A percentile compares a stretch with the other conserved stretches of the same genome.
Conservation (phyloP, 2,329 filamentous ascomycete genomes). For the Pleoardoris graminearum region DNA sequence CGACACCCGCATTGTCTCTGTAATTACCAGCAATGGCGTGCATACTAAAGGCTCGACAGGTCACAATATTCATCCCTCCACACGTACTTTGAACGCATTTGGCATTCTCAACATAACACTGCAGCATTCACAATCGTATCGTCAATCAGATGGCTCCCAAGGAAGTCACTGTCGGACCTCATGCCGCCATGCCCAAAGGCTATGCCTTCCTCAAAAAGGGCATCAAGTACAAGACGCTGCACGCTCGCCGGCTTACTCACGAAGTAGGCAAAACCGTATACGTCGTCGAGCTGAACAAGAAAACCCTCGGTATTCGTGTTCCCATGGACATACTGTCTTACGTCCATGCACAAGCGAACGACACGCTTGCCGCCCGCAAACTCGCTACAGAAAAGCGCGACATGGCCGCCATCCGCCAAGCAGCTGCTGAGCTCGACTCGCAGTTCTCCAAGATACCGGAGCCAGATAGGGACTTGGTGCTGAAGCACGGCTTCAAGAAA, state of each 20-base stretch:
- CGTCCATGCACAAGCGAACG: slow-evolving; percentile 45
- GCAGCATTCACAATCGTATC: background rate
- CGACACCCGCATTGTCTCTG: background rate
- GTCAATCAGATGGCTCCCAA: slow-evolving; percentile 11
- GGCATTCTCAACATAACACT: background rate
- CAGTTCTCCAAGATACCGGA: slow-evolving; percentile 51
- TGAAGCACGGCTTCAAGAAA: slow-evolving; percentile 52
- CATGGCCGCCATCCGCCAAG: slow-evolving; percentile 22
- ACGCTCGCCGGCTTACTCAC: slow-evolving; percentile 38
- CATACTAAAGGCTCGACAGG: background rate
- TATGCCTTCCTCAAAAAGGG: slow-evolving; percentile 43
- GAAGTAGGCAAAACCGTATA: slow-evolving; percentile 32
- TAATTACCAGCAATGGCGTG: background rate
- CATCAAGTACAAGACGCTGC: slow-evolving; percentile 39
- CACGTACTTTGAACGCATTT: background rate
- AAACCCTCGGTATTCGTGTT: slow-evolving; percentile 49
- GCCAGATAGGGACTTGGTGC: slow-evolving; percentile 38
- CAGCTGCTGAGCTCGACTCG: slow-evolving; percentile 36
- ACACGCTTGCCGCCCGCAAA: slow-evolving; percentile 48
- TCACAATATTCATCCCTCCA: background rate
- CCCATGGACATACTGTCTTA: slow-evolving; percentile 44
- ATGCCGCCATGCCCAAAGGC: slow-evolving; percentile 29
- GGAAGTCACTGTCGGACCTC: slow-evolving; percentile 28
- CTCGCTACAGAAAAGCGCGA: slow-evolving; percentile 43
- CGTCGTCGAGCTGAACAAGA: slow-evolving; percentile 34